Conservation (phyloP, 2,329 filamentous ascomycete species). For the Trichoderma sp. region DNA sequence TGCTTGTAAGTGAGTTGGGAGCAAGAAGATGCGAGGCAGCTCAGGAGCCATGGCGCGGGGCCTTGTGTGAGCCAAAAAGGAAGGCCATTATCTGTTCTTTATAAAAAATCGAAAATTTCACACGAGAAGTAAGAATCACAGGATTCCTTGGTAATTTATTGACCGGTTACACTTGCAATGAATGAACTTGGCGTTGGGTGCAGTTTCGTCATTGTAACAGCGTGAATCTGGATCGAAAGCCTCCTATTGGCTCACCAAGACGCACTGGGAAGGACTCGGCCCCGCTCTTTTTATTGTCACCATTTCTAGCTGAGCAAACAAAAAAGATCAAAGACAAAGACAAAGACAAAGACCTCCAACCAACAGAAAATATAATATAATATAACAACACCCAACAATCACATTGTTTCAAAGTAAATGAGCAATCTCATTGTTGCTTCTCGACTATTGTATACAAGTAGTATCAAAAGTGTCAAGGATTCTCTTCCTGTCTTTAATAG, state of each 20-base stretch:
- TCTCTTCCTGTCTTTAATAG: not conserved
- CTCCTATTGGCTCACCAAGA: conserved; percentile 3
- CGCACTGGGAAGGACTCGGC: not conserved
- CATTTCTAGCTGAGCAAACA: not conserved
- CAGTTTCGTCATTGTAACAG: not conserved
- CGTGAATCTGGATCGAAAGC: not conserved
- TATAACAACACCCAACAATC: not conserved
- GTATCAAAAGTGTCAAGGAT: not conserved
- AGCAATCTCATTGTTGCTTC: not conserved
- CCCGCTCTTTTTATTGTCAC: not conserved
- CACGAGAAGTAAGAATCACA: not conserved
- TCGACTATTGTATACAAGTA: not conserved
- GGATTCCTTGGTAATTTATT: not conserved
- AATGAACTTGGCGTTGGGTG: not conserved
- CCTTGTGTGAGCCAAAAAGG: not conserved
- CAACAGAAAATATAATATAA: not conserved
- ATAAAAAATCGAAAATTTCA: not conserved
- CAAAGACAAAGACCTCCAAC: not conserved
- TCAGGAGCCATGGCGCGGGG: conserved; percentile 29
- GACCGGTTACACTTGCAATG: not conserved
- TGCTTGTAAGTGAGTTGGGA: conserved; percentile 67
- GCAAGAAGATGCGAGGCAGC: conserved; percentile 69
- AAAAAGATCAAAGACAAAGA: not conserved
- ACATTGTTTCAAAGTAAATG: not conserved
- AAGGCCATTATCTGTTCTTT: not conserved